Conservation (phyloP, 176 grass and related monocot genomes). For the maize (Zea mays) region Zm-B73-REFERENCE-NAM-5.0 NC_050101.1:161661001-161661500, state of each 20-base stretch:
- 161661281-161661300: slow-evolving; percentile 97
- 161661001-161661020: slow-evolving; percentile 45
- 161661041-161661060: slow-evolving; percentile 68
- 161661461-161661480: not conserved
- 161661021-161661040: slow-evolving; percentile 86
- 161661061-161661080: slow-evolving; percentile 91
- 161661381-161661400: slow-evolving; percentile 94
- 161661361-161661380: slow-evolving; percentile 83
- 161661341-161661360: slow-evolving; percentile 75
- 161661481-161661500: slow-evolving; percentile 8
- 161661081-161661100: slow-evolving; percentile 93
- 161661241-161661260: not conserved
- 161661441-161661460: not conserved
- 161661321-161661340: slow-evolving; percentile 83
- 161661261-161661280: slow-evolving; percentile 31
- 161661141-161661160: not conserved
- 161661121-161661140: slow-evolving; percentile 19
- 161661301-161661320: slow-evolving; percentile 97
- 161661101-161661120: slow-evolving; percentile 82
- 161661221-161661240: slow-evolving; percentile 11
- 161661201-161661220: not conserved
- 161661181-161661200: slow-evolving; percentile 22
- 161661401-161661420: slow-evolving; percentile 64
- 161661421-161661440: not conserved
- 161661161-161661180: slow-evolving; percentile 17